A percentile compares a stretch with the other conserved stretches of the same genome.
Evolutionary conservation across 495 filamentous ascomycete species (phyloP).

Genomic region (Neurospora cerealis): DNA sequence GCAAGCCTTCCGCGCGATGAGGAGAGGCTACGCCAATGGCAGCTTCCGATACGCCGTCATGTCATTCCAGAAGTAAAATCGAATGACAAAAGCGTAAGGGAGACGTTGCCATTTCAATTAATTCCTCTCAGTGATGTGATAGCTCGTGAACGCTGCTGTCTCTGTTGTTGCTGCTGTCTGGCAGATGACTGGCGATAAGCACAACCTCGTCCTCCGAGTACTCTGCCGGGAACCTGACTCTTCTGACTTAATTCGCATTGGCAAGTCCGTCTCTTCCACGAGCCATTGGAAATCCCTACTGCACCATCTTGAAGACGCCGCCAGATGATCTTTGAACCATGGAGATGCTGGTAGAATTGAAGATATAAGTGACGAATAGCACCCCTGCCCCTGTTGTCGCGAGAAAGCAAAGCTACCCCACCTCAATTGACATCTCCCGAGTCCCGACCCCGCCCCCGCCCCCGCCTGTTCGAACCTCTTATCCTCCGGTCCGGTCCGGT

Average conservation of each 20-base stretch:
- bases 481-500: neutral
- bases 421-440: neutral
- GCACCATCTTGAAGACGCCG: neutral
- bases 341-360: neutral
- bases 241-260: neutral
- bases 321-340: neutral
- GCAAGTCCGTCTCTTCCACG: neutral
- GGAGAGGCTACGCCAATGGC: slow-evolving; percentile 46
- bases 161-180: neutral
- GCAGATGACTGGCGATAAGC: neutral
- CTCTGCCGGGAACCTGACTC: neutral
- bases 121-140: neutral
- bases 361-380: neutral
- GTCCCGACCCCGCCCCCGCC: neutral
- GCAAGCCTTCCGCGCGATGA: slow-evolving; percentile 50
- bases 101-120: neutral
- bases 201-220: neutral
- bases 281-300: neutral
- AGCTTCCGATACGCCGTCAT: slow-evolving; percentile 49
- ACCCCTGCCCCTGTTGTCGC: neutral
- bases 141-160: neutral
- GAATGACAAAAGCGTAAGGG: neutral
- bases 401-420: neutral
- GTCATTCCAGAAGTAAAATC: slow-evolving; percentile 36
- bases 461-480: neutral